Conservation (phyloP, 352 stramenopile genomes). For the Globisporangium ultimum region DNA sequence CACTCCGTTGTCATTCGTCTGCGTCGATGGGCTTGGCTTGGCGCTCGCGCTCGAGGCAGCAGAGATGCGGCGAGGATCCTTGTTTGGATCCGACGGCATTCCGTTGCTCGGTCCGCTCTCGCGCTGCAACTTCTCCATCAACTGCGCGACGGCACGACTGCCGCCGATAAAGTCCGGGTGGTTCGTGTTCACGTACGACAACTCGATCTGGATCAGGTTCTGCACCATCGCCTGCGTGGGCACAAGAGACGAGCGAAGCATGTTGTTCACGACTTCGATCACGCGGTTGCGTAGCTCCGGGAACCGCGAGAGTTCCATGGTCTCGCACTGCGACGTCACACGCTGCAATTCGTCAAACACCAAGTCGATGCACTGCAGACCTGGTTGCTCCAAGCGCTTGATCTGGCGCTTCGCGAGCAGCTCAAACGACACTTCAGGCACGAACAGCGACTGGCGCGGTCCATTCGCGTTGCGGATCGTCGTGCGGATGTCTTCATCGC, state of each 20-base stretch:
- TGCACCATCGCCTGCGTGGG: constrained; percentile 94
- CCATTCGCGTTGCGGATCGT: constrained; percentile 99
- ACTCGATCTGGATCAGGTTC: constrained; percentile 98
- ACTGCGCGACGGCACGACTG: constrained; percentile 90
- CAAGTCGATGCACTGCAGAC: constrained; percentile 97
- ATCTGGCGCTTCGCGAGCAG: constrained; percentile 98
- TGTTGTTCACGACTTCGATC: constrained; percentile 92
- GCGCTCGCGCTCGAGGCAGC: constrained; percentile 11
- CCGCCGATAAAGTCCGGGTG: constrained; percentile 99
- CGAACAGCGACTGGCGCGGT: constrained; percentile 96
- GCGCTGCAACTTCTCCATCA: constrained; percentile 95
- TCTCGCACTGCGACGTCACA: constrained; percentile 94
- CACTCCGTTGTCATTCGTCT: constrained; percentile 63
- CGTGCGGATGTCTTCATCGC: constrained; percentile 98
- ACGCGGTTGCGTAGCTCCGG: constrained; percentile 94
- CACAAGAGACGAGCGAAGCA: constrained; percentile 76
- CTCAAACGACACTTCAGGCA: constrained; percentile 99
- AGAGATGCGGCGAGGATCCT: constrained; percentile 45
- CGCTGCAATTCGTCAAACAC: constrained; percentile 98
- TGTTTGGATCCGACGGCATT: constrained; percentile 31
- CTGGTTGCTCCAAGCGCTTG: constrained; percentile 92
- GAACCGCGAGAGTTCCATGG: constrained; percentile 95
- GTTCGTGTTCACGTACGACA: constrained; percentile 99
- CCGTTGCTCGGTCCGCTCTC: constrained; percentile 46
- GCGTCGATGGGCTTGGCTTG: constrained; percentile 8